A percentile compares a stretch with the other conserved stretches of the same genome.
Evolutionary conservation across 768 basidiomycete species (phyloP).

Genomic region (Leccinum pellstonianum): DNA sequence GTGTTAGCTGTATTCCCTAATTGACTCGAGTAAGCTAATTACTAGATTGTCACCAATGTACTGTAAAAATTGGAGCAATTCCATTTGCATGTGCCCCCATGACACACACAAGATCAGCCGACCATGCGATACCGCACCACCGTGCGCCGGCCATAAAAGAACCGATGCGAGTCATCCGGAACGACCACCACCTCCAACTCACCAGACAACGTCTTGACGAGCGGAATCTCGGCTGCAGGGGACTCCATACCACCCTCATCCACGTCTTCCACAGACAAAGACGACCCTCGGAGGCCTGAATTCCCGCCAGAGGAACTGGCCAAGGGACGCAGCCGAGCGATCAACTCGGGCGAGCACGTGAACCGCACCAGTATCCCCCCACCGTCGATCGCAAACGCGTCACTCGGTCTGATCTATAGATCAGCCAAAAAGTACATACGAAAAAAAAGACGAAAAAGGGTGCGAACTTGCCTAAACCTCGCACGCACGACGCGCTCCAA

Average conservation of each 20-base stretch:
- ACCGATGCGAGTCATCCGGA: slow-evolving; percentile 51
- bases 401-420: slow-evolving; percentile 10
- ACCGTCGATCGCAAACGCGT: slow-evolving; percentile 21
- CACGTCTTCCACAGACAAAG: neutral
- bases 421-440: neutral
- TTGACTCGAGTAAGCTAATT: too few species aligned
- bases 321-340: slow-evolving; percentile 17
- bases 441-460: too few species aligned
- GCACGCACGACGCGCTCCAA: slow-evolving; percentile 13
- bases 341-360: slow-evolving; percentile 25
- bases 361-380: slow-evolving; percentile 27
- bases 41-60: too few species aligned
- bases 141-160: slow-evolving; percentile 54
- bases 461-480: slow-evolving; percentile 20
- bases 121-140: slow-evolving; percentile 53
- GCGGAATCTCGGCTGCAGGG: slow-evolving; percentile 7
- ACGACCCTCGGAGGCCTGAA: too few species aligned
- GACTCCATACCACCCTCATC: neutral
- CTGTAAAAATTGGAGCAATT: too few species aligned
- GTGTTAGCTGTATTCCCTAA: too few species aligned
- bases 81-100: too few species aligned
- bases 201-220: slow-evolving; percentile 44
- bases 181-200: slow-evolving; percentile 54
- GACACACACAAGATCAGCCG: slow-evolving; percentile 14
- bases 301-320: too few species aligned